A percentile compares a stretch with the other conserved stretches of the same genome.
These are phyloP conservation scores for Phalaenopsis equestris DNA, from an alignment of 106 monocot species.

Conservation along the genomic window DNA sequence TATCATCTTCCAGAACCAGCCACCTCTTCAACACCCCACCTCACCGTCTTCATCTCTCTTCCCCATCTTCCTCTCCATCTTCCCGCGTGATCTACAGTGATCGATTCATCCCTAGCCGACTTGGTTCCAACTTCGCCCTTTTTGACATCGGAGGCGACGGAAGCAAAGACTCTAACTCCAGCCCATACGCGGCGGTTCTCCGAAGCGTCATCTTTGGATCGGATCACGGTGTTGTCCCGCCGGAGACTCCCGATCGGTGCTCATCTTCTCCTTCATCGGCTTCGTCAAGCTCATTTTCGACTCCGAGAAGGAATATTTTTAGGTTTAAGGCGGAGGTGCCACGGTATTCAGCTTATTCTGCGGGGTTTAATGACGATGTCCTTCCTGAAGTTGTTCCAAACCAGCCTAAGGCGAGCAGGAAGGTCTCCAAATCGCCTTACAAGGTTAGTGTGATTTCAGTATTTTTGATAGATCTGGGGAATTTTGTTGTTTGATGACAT, in stretches of 20 bases:
- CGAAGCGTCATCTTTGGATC: constrained; percentile 59
- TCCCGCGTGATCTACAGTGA: constrained; percentile 60
- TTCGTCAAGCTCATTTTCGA: constrained; percentile 18
- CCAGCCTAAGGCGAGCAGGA: constrained; percentile 47
- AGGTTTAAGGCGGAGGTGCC: constrained; percentile 73
- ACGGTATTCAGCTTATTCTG: constrained; percentile 20
- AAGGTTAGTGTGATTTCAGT: constrained; percentile 31
- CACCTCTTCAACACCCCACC: constrained; percentile 15
- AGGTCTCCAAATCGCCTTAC: constrained; percentile 73
- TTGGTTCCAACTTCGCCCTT: constrained; percentile 68
- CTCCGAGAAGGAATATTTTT: constrained; percentile 72
- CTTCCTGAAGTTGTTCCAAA: constrained; percentile 31
- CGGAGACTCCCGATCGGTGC: constrained; percentile 27
- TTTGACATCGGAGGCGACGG: constrained; percentile 30
- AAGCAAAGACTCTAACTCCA: constrained; percentile 19
- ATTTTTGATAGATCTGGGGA: not conserved
- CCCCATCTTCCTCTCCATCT: constrained; percentile 20
- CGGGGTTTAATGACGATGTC: constrained; percentile 30
- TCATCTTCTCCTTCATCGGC: constrained; percentile 32
- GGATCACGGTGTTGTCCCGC: constrained; percentile 25
- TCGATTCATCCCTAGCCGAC: constrained; percentile 71
- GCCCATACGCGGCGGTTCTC: constrained; percentile 50
- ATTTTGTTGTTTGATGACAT: not conserved
- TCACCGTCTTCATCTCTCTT: constrained; percentile 9
- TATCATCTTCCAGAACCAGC: constrained; percentile 4